Conservation (phyloP, 345 rosid genomes). For the Populus pruinosa region DNA sequence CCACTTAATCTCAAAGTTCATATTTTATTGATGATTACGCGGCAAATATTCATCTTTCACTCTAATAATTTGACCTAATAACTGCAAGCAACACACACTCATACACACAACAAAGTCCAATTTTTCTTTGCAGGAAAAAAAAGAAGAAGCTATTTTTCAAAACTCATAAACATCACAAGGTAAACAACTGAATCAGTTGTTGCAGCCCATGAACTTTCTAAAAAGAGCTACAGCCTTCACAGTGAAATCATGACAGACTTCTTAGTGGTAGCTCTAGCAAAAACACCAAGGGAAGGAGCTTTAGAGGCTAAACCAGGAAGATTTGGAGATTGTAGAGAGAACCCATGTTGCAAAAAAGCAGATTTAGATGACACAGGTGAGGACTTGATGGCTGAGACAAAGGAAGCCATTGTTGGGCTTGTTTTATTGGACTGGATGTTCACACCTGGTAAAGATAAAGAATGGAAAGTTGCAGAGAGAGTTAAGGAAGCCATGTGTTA, state of each 20-base stretch:
- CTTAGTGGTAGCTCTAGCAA: conserved; percentile 70
- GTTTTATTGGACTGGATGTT: conserved; percentile 17
- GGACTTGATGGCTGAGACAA: conserved; percentile 39
- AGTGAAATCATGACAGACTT: conserved; percentile 68
- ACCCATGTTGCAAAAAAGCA: conserved; percentile 47
- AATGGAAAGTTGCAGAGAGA: conserved; percentile 17
- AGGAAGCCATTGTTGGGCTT: conserved; percentile 29
- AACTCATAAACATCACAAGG: not conserved
- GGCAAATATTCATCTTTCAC: not conserved
- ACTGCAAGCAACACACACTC: not conserved
- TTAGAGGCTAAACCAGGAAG: conserved; percentile 37
- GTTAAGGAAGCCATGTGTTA: conserved; percentile 40
- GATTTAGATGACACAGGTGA: conserved; percentile 48
- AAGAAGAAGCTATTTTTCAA: no score
- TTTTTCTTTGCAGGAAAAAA: no score
- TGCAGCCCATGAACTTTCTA: no score
- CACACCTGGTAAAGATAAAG: conserved; percentile 27
- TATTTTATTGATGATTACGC: not conserved
- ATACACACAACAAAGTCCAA: not conserved
- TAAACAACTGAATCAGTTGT: not conserved
- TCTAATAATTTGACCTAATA: not conserved
- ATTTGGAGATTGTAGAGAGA: conserved; percentile 30
- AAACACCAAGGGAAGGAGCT: conserved; percentile 38
- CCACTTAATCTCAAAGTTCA: not conserved
- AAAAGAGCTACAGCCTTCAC: conserved; percentile 53